phyloP scores from a whole-genome alignment of 2,329 filamentous ascomycete genomes.

The Phyllosticta paracitricarpa region DNA sequence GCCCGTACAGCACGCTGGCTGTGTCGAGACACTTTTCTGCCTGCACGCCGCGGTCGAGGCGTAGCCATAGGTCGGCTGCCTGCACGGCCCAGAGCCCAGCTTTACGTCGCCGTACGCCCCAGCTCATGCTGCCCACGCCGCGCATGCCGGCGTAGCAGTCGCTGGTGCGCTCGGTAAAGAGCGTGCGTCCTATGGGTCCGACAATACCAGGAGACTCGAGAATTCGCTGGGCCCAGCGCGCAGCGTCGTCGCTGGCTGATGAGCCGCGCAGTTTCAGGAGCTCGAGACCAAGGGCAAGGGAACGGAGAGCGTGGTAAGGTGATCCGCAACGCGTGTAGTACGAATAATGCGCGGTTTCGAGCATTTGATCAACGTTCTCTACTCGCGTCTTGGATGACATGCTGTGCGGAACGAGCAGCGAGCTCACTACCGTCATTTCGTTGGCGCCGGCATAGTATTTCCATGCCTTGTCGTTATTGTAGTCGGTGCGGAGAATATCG shows the following conservation, averaged over 20 bases:
- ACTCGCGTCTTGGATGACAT: constrained; percentile 65
- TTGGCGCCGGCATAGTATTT: constrained; percentile 86
- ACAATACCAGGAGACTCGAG: constrained; percentile 60
- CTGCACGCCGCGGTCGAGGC: constrained; percentile 64
- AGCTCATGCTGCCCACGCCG: constrained; percentile 54
- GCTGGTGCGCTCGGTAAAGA: constrained; percentile 78
- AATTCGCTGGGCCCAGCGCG: constrained; percentile 70
- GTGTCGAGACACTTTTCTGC: constrained; percentile 68
- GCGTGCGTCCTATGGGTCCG: constrained; percentile 64
- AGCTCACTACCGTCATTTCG: constrained; percentile 85
- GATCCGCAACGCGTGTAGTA: constrained; percentile 78
- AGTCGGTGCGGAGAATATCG: constrained; percentile 80
- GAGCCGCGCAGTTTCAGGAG: constrained; percentile 73
- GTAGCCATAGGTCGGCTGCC: constrained; percentile 74
- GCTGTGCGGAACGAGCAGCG: constrained; percentile 62
- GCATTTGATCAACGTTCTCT: constrained; percentile 74
- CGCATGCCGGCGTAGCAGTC: constrained; percentile 70
- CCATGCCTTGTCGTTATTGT: constrained; percentile 94
- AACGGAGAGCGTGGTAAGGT: constrained; percentile 71
- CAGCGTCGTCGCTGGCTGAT: constrained; percentile 73
- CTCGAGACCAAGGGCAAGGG: constrained; percentile 66
- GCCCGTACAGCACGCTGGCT: constrained; percentile 46
- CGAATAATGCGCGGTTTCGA: constrained; percentile 85
- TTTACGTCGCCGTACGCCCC: constrained; percentile 69
- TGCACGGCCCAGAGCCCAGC: constrained; percentile 82